These are phyloP conservation scores for Picea abies DNA, from an alignment of 83 land plant species.

Conservation along the genomic window DNA sequence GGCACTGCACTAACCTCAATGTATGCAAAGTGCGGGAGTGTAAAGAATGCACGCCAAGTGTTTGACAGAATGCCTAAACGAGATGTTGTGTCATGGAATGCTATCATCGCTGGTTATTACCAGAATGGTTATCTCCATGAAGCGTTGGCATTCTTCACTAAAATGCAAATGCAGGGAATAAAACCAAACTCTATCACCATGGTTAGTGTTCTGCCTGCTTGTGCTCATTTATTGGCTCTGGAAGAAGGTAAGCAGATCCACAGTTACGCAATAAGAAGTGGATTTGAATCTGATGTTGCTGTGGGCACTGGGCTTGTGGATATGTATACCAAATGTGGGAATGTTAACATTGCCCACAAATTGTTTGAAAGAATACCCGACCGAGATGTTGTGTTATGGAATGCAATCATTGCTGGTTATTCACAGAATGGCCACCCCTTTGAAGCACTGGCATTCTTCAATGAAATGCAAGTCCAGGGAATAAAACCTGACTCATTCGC, in stretches of 20 bases:
- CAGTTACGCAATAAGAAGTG: too few relatives aligned
- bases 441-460: conserved; percentile 26
- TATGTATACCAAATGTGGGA: too few relatives aligned
- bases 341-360: too few relatives aligned
- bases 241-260: background rate
- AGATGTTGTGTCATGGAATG: conserved; percentile 59
- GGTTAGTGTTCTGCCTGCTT: conserved; percentile 46
- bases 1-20: conserved; percentile 31
- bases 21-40: conserved; percentile 39
- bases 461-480: conserved; percentile 23
- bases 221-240: conserved; percentile 34
- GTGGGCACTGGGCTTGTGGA: too few relatives aligned
- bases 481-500: conserved; percentile 31
- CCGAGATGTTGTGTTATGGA: too few relatives aligned
- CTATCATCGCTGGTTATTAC: conserved; percentile 48
- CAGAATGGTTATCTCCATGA: conserved; percentile 23
- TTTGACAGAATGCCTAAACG: conserved; percentile 37
- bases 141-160: conserved; percentile 33
- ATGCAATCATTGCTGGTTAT: too few relatives aligned
- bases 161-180: conserved; percentile 25
- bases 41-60: conserved; percentile 35
- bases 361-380: too few relatives aligned
- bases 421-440: too few relatives aligned
- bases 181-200: conserved; percentile 35
- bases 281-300: too few relatives aligned